phyloP scores from a whole-genome alignment of 2,329 filamentous ascomycete species.

The Alternaria sp. region DNA sequence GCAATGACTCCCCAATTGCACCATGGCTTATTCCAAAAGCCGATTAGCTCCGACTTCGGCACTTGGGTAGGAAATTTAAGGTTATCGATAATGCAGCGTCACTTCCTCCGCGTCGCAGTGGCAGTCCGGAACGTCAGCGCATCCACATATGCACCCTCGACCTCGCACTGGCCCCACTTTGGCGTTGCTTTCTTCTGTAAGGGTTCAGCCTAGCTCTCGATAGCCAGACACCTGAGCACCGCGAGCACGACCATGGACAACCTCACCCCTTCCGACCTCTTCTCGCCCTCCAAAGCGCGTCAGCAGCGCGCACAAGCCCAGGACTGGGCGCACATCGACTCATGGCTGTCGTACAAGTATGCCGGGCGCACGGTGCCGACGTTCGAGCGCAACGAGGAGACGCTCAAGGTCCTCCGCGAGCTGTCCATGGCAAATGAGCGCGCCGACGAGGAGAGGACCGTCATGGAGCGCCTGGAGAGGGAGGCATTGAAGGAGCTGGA shows the following conservation, averaged over 20 bases:
- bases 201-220: background rate
- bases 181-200: background rate
- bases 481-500: constrained; percentile 63
- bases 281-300: constrained; percentile 69
- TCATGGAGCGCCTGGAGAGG: constrained; percentile 66
- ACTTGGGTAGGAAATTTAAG: constrained; percentile 31
- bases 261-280: constrained; percentile 54
- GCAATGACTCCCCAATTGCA: constrained; percentile 20
- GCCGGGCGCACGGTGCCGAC: constrained; percentile 70
- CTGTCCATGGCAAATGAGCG: constrained; percentile 78
- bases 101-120: constrained; percentile 16
- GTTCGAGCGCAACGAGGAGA: constrained; percentile 89
- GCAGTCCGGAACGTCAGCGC: constrained; percentile 6
- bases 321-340: constrained; percentile 88
- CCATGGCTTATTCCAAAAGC: constrained; percentile 14
- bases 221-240: background rate
- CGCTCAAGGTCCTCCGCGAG: constrained; percentile 75
- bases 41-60: constrained; percentile 43
- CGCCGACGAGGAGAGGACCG: constrained; percentile 72
- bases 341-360: constrained; percentile 74
- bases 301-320: constrained; percentile 82
- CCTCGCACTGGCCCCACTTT: constrained; percentile 4
- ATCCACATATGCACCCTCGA: constrained; percentile 6
- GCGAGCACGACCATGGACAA: constrained; percentile 37
- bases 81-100: constrained; percentile 43